Base-by-base conservation (phyloP, 2,329 filamentous ascomycete species). In the Cladosporium cucumerinum region DNA sequence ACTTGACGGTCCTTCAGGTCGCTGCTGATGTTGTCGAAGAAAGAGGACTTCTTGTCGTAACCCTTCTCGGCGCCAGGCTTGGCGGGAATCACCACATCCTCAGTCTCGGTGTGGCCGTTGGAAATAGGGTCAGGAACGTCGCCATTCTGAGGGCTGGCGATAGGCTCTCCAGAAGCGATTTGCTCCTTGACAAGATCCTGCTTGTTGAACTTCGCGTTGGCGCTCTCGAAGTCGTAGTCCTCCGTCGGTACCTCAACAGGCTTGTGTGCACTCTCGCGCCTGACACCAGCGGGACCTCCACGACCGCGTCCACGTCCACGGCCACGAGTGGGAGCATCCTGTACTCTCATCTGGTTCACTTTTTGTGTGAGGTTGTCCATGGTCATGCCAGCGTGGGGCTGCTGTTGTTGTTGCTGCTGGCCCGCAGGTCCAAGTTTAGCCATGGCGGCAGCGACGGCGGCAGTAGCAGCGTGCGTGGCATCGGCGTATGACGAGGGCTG, bases 21-120 rank as follows among this genome's bases (percentile, higher is more conserved):
- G 70, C 92, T 96, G 0, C 92, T 96, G 69, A 99, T 97, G 78
- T 99, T 97, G 79, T 99, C 95, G 75, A 99, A 99, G 83, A 99
- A 99, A 1, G 92, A 97, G 3, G 82, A 87, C 5, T 88, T 85
- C 79, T 93, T 97, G 82, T 97, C 94, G 80, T 99, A 99, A 0
- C 87, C 85, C 32, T 79, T 76, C 39, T 82, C 79, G 23, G 77
- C 73, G 23, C 49, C 34, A 10, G 78, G 73, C 63, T 70, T 69
- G 10, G 68, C 65, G 7, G 82, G 82, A 14, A 81, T 79, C 16
- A 82, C 78, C 1, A 82, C 78, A 16, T 78, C 75, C 1, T 82
- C 77, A 43, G 82, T 64, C 26, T 67, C 67, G 0, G 63, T 57
- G 54, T 70, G 69, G 21, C 72, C 72, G 52, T 74, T 65, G 81